Base-by-base conservation (phyloP, 2,329 filamentous ascomycete genomes). In the Fusarium sp. region DNA sequence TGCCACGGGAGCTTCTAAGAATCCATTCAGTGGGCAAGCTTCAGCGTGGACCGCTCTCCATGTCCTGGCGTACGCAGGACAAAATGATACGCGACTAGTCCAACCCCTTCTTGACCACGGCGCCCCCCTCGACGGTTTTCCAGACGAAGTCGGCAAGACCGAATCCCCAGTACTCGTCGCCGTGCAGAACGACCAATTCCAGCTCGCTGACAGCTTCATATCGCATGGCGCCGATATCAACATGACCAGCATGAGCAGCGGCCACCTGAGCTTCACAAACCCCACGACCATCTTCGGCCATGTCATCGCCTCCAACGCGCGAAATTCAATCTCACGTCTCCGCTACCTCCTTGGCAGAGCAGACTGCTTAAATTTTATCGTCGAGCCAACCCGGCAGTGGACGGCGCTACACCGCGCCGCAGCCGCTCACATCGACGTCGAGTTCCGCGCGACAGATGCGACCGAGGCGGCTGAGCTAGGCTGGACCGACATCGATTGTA, bases 1-100 rank as follows among this genome's bases (percentile, higher is more conserved):
- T 0, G 26, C 26, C 4, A 30, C 45, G 3, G 26, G 1, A 8
- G 26, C 20, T 17, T 48, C 14, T 6, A n/a, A 48, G 0, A 48
- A 48, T n/a, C 45, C 26, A 0, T 48, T 22, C 10, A 48, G 45
- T 17, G 45, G 26, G 17, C 45, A 48, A 30, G 14, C 5, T 30
- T 48, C 26, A n/a, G 8, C 20, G 20, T 48, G 45, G 45, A 48
- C 26, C 10, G 26, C 45, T n/a, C 10, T 48, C 2, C 26, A 30
- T 48, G 20, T 48, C 4, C 7, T 48, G 5, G 45, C 45, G 6
- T n/a, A 48, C 4, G 26, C 45, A 30, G 45, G 45, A 1, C 45
- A 48, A 17, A n/a, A 48, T 5, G 45, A 12, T n/a, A 30, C 14
- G 14, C 9, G 45, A 6, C 45, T 48, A 0, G 45, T 48, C 45